Conservation (phyloP, 768 basidiomycete species). For the Termitomyces sp. region DNA sequence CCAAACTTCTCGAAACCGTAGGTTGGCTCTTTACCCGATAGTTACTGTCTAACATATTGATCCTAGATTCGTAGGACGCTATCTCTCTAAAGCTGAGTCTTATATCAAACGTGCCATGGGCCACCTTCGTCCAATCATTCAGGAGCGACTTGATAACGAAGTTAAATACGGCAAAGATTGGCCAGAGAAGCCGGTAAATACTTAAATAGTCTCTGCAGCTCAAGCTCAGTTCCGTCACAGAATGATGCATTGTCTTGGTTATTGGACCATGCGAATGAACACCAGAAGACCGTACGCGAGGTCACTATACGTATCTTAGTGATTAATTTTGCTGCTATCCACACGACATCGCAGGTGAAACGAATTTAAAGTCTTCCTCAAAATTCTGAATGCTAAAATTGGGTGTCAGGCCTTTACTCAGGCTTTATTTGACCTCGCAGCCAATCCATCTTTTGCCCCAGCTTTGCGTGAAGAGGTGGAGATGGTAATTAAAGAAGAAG, state of each 20-base stretch:
- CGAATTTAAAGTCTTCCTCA: not conserved
- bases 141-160: slow-evolving; percentile 25
- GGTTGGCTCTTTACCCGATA: not conserved
- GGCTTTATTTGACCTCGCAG: slow-evolving; percentile 31
- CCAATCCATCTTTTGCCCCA: slow-evolving; percentile 24
- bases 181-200: slow-evolving; percentile 27
- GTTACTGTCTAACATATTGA: no score
- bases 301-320: slow-evolving; percentile 18
- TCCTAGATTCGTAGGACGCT: slow-evolving; percentile 16
- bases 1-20: slow-evolving; percentile 18
- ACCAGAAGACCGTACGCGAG: slow-evolving; percentile 13
- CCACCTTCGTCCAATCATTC: slow-evolving; percentile 26
- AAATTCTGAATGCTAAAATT: not conserved
- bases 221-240: not conserved
- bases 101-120: slow-evolving; percentile 19
- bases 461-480: slow-evolving; percentile 38
- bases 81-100: slow-evolving; percentile 16
- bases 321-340: slow-evolving; percentile 26
- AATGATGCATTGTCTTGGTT: slow-evolving; percentile 26
- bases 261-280: slow-evolving; percentile 20
- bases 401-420: slow-evolving; percentile 28
- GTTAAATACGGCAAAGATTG: slow-evolving; percentile 28
- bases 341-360: slow-evolving; percentile 22
- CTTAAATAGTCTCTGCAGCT: not conserved
- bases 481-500: slow-evolving; percentile 27